Conservation (phyloP, 495 filamentous ascomycete genomes). For the Hypoxylon cercidicola region DNA sequence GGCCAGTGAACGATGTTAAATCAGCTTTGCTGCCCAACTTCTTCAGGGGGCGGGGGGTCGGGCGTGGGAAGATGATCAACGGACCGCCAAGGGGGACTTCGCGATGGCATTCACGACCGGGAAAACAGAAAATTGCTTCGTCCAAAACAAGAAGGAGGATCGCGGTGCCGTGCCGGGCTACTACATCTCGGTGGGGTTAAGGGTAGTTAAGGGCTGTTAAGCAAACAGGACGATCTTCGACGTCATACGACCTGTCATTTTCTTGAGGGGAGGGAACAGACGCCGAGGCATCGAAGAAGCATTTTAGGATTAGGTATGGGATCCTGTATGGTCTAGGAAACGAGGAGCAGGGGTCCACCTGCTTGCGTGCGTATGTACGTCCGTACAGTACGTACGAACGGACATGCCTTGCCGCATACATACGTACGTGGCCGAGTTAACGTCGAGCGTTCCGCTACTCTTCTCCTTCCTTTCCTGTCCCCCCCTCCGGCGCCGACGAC, state of each 20-base stretch:
- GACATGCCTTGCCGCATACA: too few species aligned
- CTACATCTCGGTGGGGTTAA: constrained; percentile 7
- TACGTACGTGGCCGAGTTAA: too few species aligned
- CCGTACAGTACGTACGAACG: too few species aligned
- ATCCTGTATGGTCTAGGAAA: background rate
- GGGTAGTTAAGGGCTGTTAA: background rate
- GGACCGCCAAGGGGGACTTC: background rate
- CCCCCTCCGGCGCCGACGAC: too few species aligned
- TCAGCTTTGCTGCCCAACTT: too few species aligned
- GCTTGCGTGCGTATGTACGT: too few species aligned
- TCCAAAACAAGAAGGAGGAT: background rate
- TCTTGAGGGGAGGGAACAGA: background rate
- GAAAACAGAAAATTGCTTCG: background rate
- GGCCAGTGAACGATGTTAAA: too few species aligned
- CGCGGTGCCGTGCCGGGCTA: background rate
- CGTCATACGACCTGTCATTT: constrained; percentile 27
- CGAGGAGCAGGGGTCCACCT: too few species aligned
- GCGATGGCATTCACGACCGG: constrained; percentile 9
- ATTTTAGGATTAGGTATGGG: background rate
- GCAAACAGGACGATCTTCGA: background rate
- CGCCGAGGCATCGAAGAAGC: background rate
- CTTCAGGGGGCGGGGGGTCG: too few species aligned
- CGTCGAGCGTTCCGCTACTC: too few species aligned
- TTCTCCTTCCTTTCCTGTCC: too few species aligned
- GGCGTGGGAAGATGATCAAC: too few species aligned